Percentiles rank a stretch among this genome's conserved stretches.
phyloP scores from a whole-genome alignment of 2,329 filamentous ascomycete species.

The Rugonectria rugulosa region DNA sequence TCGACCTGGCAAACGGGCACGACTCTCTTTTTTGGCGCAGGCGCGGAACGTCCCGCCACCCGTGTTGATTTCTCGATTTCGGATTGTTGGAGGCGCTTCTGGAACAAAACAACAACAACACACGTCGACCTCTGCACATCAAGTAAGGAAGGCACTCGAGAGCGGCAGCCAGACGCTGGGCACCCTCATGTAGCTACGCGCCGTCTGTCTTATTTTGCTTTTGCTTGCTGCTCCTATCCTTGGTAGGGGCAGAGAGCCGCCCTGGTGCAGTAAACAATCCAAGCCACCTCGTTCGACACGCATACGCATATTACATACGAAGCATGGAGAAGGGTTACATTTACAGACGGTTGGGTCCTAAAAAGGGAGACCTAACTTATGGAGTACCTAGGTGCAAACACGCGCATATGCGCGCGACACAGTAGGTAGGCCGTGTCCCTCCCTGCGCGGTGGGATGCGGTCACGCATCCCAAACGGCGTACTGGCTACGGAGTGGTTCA shows the following conservation, averaged over 20 bases:
- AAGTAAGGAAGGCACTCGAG: not conserved
- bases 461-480: not conserved
- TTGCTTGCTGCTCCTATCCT: not conserved
- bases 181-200: too few relatives aligned
- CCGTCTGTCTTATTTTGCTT: too few relatives aligned
- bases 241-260: not conserved
- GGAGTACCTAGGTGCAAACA: slow-evolving; percentile 4
- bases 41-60: slow-evolving; percentile 35
- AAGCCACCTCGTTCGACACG: not conserved
- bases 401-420: slow-evolving; percentile 14
- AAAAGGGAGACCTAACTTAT: not conserved
- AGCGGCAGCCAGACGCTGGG: too few relatives aligned
- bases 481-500: not conserved
- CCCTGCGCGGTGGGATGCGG: not conserved
- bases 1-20: slow-evolving; percentile 1
- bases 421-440: slow-evolving; percentile 10
- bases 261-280: not conserved
- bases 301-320: not conserved
- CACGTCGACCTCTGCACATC: not conserved
- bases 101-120: slow-evolving; percentile 23
- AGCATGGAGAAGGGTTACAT: too few relatives aligned
- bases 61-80: slow-evolving; percentile 5
- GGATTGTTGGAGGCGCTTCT: slow-evolving; percentile 12
- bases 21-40: slow-evolving; percentile 18
- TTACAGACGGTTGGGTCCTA: not conserved